Conservation (phyloP, 2,329 filamentous ascomycete genomes). For the Cercospora beticola region DNA sequence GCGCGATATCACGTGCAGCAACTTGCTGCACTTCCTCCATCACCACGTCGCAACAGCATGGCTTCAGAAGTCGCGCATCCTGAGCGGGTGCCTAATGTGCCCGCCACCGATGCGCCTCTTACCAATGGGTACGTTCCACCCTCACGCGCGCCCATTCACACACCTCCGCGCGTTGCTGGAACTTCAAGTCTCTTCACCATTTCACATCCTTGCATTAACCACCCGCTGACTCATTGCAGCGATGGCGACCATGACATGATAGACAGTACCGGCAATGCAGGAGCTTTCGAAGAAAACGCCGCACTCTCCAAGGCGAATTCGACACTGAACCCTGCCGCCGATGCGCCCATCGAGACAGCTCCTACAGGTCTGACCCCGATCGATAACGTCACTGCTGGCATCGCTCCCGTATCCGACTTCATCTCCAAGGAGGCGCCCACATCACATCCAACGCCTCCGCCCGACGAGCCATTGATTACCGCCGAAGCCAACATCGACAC, state of each 20-base stretch:
- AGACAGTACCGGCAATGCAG: slow-evolving; percentile 20
- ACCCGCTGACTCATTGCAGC: slow-evolving; percentile 7
- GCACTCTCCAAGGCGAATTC: slow-evolving; percentile 24
- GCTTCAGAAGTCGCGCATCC: slow-evolving; percentile 27
- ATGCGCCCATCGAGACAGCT: slow-evolving; percentile 27
- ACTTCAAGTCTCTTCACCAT: background rate
- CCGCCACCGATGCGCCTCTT: slow-evolving; percentile 22
- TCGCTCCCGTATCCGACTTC: slow-evolving; percentile 46
- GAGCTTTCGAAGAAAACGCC: slow-evolving; percentile 29
- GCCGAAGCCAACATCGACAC: slow-evolving; percentile 33
- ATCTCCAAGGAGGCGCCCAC: slow-evolving; percentile 44
- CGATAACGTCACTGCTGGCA: slow-evolving; percentile 45
- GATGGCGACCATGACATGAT: slow-evolving; percentile 8
- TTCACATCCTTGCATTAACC: background rate
- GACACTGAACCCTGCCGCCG: slow-evolving; percentile 19
- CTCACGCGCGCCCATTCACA: background rate
- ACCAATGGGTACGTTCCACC: slow-evolving; percentile 25
- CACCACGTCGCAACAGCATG: slow-evolving; percentile 18
- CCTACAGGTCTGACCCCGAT: slow-evolving; percentile 39
- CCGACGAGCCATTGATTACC: slow-evolving; percentile 42
- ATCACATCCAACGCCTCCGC: slow-evolving; percentile 45
- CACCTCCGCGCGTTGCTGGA: background rate
- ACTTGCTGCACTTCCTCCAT: slow-evolving; percentile 4
- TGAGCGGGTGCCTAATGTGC: slow-evolving; percentile 18
- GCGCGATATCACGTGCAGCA: slow-evolving; percentile 28